Evolutionary conservation across 2,329 filamentous ascomycete genomes (phyloP).

Genomic region (Xylogone sp.): DNA sequence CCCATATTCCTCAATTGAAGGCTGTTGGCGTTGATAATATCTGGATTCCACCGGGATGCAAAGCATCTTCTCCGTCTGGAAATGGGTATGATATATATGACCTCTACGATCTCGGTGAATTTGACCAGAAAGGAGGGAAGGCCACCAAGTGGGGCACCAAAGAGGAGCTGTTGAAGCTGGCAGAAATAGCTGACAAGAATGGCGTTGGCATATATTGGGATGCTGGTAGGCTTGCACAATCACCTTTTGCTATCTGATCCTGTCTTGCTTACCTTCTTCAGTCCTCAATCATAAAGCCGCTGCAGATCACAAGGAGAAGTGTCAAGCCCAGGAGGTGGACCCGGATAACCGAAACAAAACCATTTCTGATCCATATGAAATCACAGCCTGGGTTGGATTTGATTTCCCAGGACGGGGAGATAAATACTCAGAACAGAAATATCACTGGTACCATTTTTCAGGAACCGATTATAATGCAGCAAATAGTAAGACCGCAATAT

Average conservation of each 20-base stretch:
- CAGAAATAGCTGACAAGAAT: slow-evolving; percentile 43
- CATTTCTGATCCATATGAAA: slow-evolving; percentile 52
- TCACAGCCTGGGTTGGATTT: slow-evolving; percentile 66
- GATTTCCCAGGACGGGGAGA: slow-evolving; percentile 59
- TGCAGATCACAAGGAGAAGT: slow-evolving; percentile 62
- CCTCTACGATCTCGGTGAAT: slow-evolving; percentile 67
- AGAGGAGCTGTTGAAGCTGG: slow-evolving; percentile 53
- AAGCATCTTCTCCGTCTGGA: slow-evolving; percentile 55
- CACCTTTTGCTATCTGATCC: background rate
- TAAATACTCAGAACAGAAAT: slow-evolving; percentile 58
- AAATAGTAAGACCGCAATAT: slow-evolving; percentile 56
- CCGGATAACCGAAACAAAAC: slow-evolving; percentile 52
- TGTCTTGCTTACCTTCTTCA: slow-evolving; percentile 5
- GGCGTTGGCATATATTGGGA: slow-evolving; percentile 64
- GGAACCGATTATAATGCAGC: slow-evolving; percentile 63
- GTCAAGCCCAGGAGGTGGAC: slow-evolving; percentile 61
- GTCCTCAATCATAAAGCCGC: slow-evolving; percentile 71
- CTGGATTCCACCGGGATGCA: slow-evolving; percentile 71
- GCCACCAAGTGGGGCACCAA: slow-evolving; percentile 68
- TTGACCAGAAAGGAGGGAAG: slow-evolving; percentile 62
- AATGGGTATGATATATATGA: slow-evolving; percentile 72
- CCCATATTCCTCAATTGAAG: slow-evolving; percentile 49
- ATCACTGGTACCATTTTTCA: slow-evolving; percentile 64
- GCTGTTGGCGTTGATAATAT: slow-evolving; percentile 57
- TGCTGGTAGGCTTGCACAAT: slow-evolving; percentile 31